Base-by-base conservation (phyloP, 2,329 filamentous ascomycete species). In the Teratosphaeria pseudoeucalypti region DNA sequence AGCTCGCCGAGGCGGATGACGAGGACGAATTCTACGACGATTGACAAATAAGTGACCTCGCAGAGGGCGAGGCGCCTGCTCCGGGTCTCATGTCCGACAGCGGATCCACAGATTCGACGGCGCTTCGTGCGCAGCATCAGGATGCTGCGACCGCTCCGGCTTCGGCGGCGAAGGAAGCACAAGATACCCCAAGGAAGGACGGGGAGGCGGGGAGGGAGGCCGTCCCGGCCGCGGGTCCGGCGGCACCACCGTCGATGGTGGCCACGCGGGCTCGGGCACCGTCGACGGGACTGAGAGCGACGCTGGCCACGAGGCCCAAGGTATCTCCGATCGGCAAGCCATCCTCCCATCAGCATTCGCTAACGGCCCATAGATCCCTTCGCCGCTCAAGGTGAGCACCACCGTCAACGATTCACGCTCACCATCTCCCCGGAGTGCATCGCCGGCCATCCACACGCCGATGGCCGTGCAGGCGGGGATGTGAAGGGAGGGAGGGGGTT, bases 1-100 rank as follows among this genome's bases (percentile, higher is more conserved):
- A 99, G 78, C 84, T 99, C 77, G 88, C 88, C 76, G 94, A 97
- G 75, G 82, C 88, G 72, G 85, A 88, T 72, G 92, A 95, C 62
- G 78, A 80, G 67, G 78, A 81, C 67, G 92, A 97, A 75, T 92
- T 92, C 78, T 96, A 95, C 81, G 86, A 89, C 76, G 85, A 95
- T 94, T 92, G 89, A 92, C 88, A 86, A 83, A 84, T 85, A 85
- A 85, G 89, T 81, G 82, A 62, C 66, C 70, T 72, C 69, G 68
- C 68, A 64, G 58, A 67, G 75, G 82, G 86, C 90, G 92, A 95
- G 92, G 91, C 87, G 85, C 81, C 81, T 81, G 81, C 82, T 86
- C 87, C 80, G 81, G 78, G 78, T 75, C 76, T 77, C 76, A 75
- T 74, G 69, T 70, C 73, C 70, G 60, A 59, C 49, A 57, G 53